A percentile compares a stretch with the other conserved stretches of the same genome.
Evolutionary conservation across 2,329 filamentous ascomycete genomes (phyloP).

Genomic region (Akanthomyces muscarius): DNA sequence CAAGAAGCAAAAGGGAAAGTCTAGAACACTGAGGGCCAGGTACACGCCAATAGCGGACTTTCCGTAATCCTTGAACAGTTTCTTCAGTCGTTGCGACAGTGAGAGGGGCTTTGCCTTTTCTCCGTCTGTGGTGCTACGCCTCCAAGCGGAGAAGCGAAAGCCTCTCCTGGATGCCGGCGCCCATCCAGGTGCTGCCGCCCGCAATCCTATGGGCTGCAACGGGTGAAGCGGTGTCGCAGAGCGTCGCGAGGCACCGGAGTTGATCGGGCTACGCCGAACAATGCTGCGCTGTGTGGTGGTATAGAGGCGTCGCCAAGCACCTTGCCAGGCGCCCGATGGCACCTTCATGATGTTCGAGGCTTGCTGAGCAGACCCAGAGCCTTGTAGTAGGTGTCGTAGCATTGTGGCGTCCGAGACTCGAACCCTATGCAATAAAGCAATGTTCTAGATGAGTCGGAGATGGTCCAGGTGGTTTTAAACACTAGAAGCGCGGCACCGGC

Average conservation of each 20-base stretch:
- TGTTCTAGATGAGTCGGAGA: background rate
- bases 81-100: slow-evolving; percentile 70
- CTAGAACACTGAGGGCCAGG: slow-evolving; percentile 72
- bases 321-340: slow-evolving; percentile 10
- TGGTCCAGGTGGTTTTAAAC: background rate
- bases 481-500: background rate
- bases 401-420: background rate
- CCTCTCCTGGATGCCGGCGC: slow-evolving; percentile 24
- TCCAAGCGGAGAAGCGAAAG: slow-evolving; percentile 35
- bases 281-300: background rate
- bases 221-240: background rate
- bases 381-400: slow-evolving; percentile 6
- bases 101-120: slow-evolving; percentile 36
- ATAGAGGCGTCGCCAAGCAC: slow-evolving; percentile 14
- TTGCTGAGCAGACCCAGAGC: background rate
- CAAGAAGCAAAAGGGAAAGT: slow-evolving; percentile 94
- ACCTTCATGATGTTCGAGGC: background rate
- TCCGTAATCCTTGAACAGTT: slow-evolving; percentile 86
- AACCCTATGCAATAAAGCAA: background rate
- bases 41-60: slow-evolving; percentile 95
- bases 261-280: background rate
- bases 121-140: slow-evolving; percentile 25
- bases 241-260: background rate
- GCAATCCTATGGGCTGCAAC: background rate
- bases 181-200: background rate